Base-by-base conservation (phyloP, 495 filamentous ascomycete genomes). In the Apiosordaria backusii region DNA sequence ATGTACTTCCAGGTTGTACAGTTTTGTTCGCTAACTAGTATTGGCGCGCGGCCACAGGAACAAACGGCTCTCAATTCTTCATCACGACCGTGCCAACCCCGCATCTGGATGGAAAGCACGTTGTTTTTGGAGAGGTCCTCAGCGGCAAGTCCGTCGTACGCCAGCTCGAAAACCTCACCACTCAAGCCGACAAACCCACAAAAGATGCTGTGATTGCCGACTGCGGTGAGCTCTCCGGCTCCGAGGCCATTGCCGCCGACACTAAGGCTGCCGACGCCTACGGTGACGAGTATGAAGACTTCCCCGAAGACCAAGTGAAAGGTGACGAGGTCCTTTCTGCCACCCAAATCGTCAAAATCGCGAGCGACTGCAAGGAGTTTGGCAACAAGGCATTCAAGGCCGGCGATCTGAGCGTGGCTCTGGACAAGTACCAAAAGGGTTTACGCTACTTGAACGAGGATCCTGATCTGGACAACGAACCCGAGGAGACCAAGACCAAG, bases 31-130 rank as follows among this genome's bases (percentile, higher is more conserved):
- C 77, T 55, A 74, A 67, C 16, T 23, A 55, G n/a, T 55, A 4
- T 13, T 52, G 4, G 15, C 22, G 26, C 26, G 18, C 6, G 24
- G 16, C 50, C 67, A 19, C 57, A 87, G 88, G 84, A 64, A 98
- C 95, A 79, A 99, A 99, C 76, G 95, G 95, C 68, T 92, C 89
- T 54, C 95, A 99, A 77, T 99, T 99, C 87, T 99, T 99, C 84
- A 80, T 98, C 66, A 99, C 95, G 40, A 98, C 96, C 23, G 91
- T 96, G 57, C 83, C 86, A 9, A 99, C 95, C 1, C 92, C 94
- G 26, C 95, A 99, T 77, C 86, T 99, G 15, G 92, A 99, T 76
- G 86, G 87, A 72, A 99, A 98, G 82, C 95, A 99, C 80, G 95
- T 99, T 64, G 95, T 99, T 65, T 99, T 98, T 79, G 95, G 95